Percentiles rank a stretch among this genome's conserved stretches.
Evolutionary conservation across 441 rosid genomes (phyloP).

Genomic region (Theobroma grandiflorum): DNA sequence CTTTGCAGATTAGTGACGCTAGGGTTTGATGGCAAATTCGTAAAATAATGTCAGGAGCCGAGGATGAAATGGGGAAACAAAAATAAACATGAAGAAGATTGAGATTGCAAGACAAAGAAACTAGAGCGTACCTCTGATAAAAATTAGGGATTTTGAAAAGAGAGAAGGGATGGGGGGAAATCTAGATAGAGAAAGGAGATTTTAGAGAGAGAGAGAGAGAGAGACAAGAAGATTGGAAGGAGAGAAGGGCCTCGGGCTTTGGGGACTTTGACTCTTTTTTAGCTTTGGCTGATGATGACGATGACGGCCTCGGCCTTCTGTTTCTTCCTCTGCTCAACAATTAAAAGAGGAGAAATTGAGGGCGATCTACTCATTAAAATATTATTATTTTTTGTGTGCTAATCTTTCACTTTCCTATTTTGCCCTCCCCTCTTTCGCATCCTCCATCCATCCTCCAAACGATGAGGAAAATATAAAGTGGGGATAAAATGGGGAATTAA

Average conservation of each 20-base stretch:
- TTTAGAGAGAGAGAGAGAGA: slow-evolving; percentile 30
- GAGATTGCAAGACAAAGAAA: not conserved
- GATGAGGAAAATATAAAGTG: not conserved
- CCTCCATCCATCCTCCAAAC: too few species aligned
- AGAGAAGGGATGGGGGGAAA: slow-evolving; percentile 18
- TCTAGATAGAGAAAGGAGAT: not conserved
- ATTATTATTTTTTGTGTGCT: not conserved
- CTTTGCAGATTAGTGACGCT: slow-evolving; percentile 34
- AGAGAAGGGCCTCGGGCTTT: slow-evolving; percentile 33
- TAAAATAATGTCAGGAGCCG: slow-evolving; percentile 28
- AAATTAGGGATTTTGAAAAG: slow-evolving; percentile 40
- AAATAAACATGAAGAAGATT: slow-evolving; percentile 22
- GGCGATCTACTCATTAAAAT: slow-evolving; percentile 27
- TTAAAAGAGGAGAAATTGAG: slow-evolving; percentile 11
- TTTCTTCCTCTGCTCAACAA: slow-evolving; percentile 38
- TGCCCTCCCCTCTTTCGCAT: slow-evolving; percentile 23
- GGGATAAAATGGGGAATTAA: not conserved
- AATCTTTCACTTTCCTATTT: slow-evolving; percentile 24
- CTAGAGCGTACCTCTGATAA: slow-evolving; percentile 32
- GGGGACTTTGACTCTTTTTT: slow-evolving; percentile 52
- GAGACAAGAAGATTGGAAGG: slow-evolving; percentile 26
- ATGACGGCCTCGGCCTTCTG: slow-evolving; percentile 36
- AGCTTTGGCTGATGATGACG: slow-evolving; percentile 42
- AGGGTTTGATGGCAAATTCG: slow-evolving; percentile 66
- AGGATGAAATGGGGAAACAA: slow-evolving; percentile 21